These are phyloP conservation scores for Penicillium antarcticum DNA, from an alignment of 495 filamentous ascomycete species.

Conservation along the genomic window DNA sequence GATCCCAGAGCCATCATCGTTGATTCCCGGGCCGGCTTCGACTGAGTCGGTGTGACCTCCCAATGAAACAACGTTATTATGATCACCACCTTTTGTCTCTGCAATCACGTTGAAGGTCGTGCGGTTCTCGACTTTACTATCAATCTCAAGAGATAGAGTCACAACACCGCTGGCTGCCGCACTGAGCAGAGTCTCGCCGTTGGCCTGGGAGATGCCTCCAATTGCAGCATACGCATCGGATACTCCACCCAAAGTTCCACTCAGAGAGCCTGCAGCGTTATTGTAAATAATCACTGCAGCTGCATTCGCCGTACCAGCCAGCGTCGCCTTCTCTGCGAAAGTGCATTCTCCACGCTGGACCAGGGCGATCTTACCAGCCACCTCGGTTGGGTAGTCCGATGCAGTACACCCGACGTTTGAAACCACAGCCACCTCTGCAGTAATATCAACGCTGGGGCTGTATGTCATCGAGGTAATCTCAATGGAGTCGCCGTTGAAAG, in stretches of 20 bases:
- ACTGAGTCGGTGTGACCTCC: constrained; percentile 73
- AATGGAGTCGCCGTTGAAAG: constrained; percentile 23
- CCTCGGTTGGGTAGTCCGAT: constrained; percentile 52
- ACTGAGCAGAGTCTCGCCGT: constrained; percentile 46
- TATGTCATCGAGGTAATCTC: constrained; percentile 39
- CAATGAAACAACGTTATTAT: constrained; percentile 58
- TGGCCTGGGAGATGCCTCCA: constrained; percentile 49
- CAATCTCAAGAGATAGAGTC: constrained; percentile 25
- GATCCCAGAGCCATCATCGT: constrained; percentile 65
- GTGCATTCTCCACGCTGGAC: constrained; percentile 59
- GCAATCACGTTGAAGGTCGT: constrained; percentile 67
- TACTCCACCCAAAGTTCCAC: constrained; percentile 53
- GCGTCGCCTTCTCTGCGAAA: constrained; percentile 57
- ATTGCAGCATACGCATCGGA: constrained; percentile 50
- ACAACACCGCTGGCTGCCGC: constrained; percentile 33
- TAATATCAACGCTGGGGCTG: constrained; percentile 45
- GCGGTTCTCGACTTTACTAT: constrained; percentile 43
- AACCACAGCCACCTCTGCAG: constrained; percentile 43
- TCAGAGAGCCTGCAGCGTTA: constrained; percentile 51
- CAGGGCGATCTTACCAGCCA: constrained; percentile 58
- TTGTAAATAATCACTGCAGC: constrained; percentile 62
- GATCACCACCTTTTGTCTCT: constrained; percentile 61
- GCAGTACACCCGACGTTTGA: constrained; percentile 54
- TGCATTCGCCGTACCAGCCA: constrained; percentile 60
- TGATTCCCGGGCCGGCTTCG: constrained; percentile 58